Base-by-base conservation (phyloP, 169 alveolate species). In the Eimeria sp. region DNA sequence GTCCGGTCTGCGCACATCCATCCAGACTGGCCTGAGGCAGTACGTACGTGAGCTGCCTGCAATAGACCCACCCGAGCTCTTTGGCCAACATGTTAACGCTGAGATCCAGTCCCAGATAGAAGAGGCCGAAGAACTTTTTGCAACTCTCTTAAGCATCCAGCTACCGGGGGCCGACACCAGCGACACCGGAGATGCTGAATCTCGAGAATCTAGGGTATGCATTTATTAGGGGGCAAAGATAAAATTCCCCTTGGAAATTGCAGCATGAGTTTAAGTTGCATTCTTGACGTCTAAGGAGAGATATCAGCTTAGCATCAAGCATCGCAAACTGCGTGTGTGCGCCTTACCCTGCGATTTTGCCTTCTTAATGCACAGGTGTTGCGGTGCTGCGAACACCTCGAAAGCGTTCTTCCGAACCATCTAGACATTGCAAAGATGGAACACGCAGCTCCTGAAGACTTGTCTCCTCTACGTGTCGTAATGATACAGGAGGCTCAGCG, bases 21-120 rank as follows among this genome's bases (percentile, higher is more conserved):
- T 64, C 64, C 94, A 93, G 96, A 33, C 76, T n/a, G 94, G 94
- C 76, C 89, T 83, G 52, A 23, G 89, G 76, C 91, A 76, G 58
- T 95, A 95, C 68, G 96, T 64, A 33, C 90, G 91, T 52, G 96
- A 95, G 64, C 91, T 95, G 64, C 87, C 96, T n/a, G 96, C 97
- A 37, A 97, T 97, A 82, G 99, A 98, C 91, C 97, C 97, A 37
- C 99, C 99, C 46, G 99, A 97, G 90, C 99, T 99, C 25, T 99
- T 98, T 94, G 99, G 99, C 18, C 98, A 98, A 95, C 99, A 99
- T 96, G 98, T 98, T 46, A 99, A 99, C 96, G 99, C 99, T 6
- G 99, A 99, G 97, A 98, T 99, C 49, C 97, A 99, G 23, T 98
- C 99, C 0, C 97, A 98, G 85, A 96, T 98, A 49, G 97, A 96